A percentile compares a stretch with the other conserved stretches of the same genome.
Evolutionary conservation across 2,329 filamentous ascomycete genomes (phyloP).

Genomic region (Nannizziopsis arthrosporioides): DNA sequence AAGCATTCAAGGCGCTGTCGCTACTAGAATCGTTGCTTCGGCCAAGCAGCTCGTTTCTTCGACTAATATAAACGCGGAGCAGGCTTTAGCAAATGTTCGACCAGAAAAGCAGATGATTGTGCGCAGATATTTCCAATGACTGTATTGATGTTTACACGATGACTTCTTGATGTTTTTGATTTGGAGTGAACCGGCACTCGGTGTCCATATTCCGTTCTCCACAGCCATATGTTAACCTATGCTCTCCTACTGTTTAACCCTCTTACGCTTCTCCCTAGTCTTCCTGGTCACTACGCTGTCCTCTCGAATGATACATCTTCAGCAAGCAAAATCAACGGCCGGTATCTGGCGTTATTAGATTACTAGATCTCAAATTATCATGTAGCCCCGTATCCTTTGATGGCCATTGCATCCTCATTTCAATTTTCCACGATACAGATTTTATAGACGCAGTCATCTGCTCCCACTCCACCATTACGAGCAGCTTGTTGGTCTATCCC

Average conservation of each 20-base stretch:
- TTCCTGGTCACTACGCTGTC: neutral
- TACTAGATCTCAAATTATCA: too few relatives aligned
- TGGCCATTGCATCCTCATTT: too few relatives aligned
- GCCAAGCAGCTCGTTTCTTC: conserved; percentile 66
- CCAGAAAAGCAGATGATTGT: conserved; percentile 72
- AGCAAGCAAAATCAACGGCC: too few relatives aligned
- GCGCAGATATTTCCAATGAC: conserved; percentile 62
- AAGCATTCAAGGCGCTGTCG: conserved; percentile 74
- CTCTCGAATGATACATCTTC: too few relatives aligned
- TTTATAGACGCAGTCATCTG: too few relatives aligned
- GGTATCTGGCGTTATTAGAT: too few relatives aligned
- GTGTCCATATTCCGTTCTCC: neutral
- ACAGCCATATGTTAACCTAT: neutral
- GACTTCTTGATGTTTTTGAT: neutral
- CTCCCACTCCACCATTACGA: too few relatives aligned
- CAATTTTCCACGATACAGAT: too few relatives aligned
- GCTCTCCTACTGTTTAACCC: neutral
- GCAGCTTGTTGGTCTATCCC: too few relatives aligned
- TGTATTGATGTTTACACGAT: neutral
- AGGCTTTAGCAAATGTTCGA: conserved; percentile 56
- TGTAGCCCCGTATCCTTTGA: too few relatives aligned
- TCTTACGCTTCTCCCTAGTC: neutral
- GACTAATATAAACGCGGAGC: conserved; percentile 62
- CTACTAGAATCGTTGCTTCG: conserved; percentile 60
- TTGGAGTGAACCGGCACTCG: neutral